Evolutionary conservation across 331 rosid species (phyloP).

Genomic region (Quercus lobata): DNA sequence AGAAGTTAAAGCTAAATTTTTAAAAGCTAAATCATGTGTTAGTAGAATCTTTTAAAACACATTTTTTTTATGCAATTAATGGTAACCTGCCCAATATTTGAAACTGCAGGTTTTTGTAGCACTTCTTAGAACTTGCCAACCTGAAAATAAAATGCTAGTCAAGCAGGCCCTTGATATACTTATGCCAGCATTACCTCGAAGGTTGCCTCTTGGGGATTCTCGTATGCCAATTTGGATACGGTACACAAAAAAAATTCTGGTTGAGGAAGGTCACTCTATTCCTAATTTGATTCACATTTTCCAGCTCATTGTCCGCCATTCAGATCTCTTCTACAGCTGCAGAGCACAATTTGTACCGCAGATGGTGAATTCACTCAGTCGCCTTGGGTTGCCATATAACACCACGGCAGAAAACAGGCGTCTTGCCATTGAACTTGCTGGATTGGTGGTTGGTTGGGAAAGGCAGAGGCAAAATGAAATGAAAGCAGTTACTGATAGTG

Average conservation of each 20-base stretch:
- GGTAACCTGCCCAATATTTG: slow-evolving; percentile 25
- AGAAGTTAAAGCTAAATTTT: too few relatives aligned
- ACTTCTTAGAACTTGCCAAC: slow-evolving; percentile 98
- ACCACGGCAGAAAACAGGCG: slow-evolving; percentile 93
- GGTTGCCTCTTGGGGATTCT: slow-evolving; percentile 94
- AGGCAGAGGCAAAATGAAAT: slow-evolving; percentile 92
- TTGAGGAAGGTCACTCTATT: slow-evolving; percentile 98
- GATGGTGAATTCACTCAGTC: slow-evolving; percentile 98
- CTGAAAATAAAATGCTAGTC: slow-evolving; percentile 98
- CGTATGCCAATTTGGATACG: slow-evolving; percentile 99
- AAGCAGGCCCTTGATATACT: slow-evolving; percentile 99
- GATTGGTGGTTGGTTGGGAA: slow-evolving; percentile 99
- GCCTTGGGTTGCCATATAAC: slow-evolving; percentile 89
- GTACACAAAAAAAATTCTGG: slow-evolving; percentile 91
- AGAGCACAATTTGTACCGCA: slow-evolving; percentile 99
- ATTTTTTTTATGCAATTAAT: background rate
- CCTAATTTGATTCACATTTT: slow-evolving; percentile 98
- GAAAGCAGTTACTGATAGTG: slow-evolving; percentile 71
- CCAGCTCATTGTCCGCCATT: slow-evolving; percentile 98
- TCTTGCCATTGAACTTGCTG: slow-evolving; percentile 99
- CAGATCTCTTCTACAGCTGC: slow-evolving; percentile 97
- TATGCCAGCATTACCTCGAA: slow-evolving; percentile 97
- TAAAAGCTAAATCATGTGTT: too few relatives aligned
- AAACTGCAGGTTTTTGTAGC: slow-evolving; percentile 93
- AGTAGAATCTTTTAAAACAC: too few relatives aligned